Evolutionary conservation across 1,284 basidiomycete genomes (phyloP), one percentile per base, ranked within the genome.

Genomic region (Athelia sp.): DNA sequence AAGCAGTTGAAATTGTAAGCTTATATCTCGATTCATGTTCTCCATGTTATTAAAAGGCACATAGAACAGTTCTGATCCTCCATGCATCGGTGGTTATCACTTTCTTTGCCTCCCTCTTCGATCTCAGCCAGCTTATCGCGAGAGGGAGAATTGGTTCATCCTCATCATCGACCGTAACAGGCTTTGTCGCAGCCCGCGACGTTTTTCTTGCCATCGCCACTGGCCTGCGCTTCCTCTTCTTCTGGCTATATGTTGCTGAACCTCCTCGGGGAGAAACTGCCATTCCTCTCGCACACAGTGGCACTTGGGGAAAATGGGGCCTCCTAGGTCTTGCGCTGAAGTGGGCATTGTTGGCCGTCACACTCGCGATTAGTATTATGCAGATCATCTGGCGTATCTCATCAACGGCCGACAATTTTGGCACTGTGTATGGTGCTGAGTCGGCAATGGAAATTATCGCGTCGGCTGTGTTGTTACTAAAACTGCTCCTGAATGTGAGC

Each of bases 381-480:
- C 82, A 88, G 60, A 71, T 82, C 34, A 54, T 84, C 13, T 90
- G 85, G 83, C 75, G 86, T 17, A 63, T 81, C 29, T 64, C 73
- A 36, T 60, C 61, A 4, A 40, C 4, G 6, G 6, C 15, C 36
- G 56, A 56, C n/a, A 66, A 64, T 46, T 75, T 76, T 52, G 72
- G 74, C 13, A 59, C 70, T 11, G 60, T 85, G 23, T 88, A 88
- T 60, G 67, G 79, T 22, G 71, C 75, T 2, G 81, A 84, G 46
- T 65, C 74, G 8, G 74, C 74, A 3, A 58, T 87, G 17, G 74
- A 87, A 60, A 75, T 85, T 48, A 68, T 79, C 11, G 62, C 78
- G 13, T 81, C 82, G 1, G 69, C 70, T 22, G 58, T 84, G 10
- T 79, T 88, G 59, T 71, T 86, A 46, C 60, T 84, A 53, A 88